These are phyloP conservation scores for Termitomyces sp. DNA, from an alignment of 768 basidiomycete species.

Conservation along the genomic window DNA sequence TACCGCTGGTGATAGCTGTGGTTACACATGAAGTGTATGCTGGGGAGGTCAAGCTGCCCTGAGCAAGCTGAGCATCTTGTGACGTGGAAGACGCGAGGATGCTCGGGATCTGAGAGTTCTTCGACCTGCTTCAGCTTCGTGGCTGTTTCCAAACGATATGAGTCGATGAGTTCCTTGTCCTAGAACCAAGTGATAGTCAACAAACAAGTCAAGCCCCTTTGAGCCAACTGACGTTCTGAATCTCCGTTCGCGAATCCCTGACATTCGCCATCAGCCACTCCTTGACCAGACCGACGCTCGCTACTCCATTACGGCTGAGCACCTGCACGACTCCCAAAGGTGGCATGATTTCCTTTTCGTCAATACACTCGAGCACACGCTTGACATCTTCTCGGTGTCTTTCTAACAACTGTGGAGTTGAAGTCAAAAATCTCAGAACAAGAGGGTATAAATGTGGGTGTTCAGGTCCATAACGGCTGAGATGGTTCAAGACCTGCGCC, in stretches of 20 bases:
- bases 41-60: slow-evolving; percentile 87
- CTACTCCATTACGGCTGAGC: slow-evolving; percentile 80
- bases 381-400: slow-evolving; percentile 69
- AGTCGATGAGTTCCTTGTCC: slow-evolving; percentile 85
- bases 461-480: slow-evolving; percentile 64
- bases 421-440: slow-evolving; percentile 86
- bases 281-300: slow-evolving; percentile 88
- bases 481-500: slow-evolving; percentile 61
- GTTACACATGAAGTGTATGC: slow-evolving; percentile 96
- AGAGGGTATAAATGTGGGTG: slow-evolving; percentile 80
- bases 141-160: slow-evolving; percentile 82
- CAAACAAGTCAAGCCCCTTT: slow-evolving; percentile 1
- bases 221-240: slow-evolving; percentile 60
- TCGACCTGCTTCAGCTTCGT: slow-evolving; percentile 76
- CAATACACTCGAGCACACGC: slow-evolving; percentile 69
- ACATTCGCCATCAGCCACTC: slow-evolving; percentile 85
- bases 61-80: slow-evolving; percentile 88
- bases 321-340: slow-evolving; percentile 89
- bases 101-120: slow-evolving; percentile 70
- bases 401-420: slow-evolving; percentile 64
- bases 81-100: slow-evolving; percentile 89
- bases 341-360: slow-evolving; percentile 77
- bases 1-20: slow-evolving; percentile 96
- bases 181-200: slow-evolving; percentile 22
- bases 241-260: slow-evolving; percentile 63